A percentile compares a stretch with the other conserved stretches of the same genome.
phyloP scores from a whole-genome alignment of 2,329 filamentous ascomycete genomes.

The Pseudogymnoascus sp. region DNA sequence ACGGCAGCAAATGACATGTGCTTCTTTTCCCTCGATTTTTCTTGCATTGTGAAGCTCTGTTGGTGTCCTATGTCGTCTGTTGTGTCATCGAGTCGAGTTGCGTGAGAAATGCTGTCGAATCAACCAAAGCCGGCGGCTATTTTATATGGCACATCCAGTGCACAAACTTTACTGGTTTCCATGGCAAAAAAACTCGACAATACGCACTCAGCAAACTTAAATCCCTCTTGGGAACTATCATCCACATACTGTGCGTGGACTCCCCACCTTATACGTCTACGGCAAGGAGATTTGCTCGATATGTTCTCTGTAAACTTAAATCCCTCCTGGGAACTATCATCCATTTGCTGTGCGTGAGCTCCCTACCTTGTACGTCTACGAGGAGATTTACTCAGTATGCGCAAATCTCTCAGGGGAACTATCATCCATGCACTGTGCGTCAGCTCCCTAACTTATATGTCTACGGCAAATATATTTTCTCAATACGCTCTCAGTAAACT shows the following conservation, averaged over 20 bases:
- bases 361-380: no score
- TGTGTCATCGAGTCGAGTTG: background rate
- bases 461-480: background rate
- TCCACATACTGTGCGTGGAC: no score
- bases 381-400: background rate
- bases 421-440: no score
- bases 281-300: background rate
- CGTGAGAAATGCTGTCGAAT: background rate
- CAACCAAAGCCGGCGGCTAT: background rate
- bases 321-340: background rate
- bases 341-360: no score
- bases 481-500: background rate
- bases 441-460: no score
- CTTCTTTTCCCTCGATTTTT: slow-evolving; percentile 6
- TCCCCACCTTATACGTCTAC: background rate
- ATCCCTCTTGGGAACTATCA: background rate
- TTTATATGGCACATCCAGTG: background rate
- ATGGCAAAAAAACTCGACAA: background rate
- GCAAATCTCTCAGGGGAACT: background rate
- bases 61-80: background rate
- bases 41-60: background rate
- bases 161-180: background rate
- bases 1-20: slow-evolving; percentile 16
- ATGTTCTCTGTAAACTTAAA: background rate
- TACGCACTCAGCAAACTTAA: background rate